Evolutionary conservation across 768 basidiomycete species (phyloP), one percentile per base, ranked within the genome.

Genomic region (Cyathus striatus): DNA sequence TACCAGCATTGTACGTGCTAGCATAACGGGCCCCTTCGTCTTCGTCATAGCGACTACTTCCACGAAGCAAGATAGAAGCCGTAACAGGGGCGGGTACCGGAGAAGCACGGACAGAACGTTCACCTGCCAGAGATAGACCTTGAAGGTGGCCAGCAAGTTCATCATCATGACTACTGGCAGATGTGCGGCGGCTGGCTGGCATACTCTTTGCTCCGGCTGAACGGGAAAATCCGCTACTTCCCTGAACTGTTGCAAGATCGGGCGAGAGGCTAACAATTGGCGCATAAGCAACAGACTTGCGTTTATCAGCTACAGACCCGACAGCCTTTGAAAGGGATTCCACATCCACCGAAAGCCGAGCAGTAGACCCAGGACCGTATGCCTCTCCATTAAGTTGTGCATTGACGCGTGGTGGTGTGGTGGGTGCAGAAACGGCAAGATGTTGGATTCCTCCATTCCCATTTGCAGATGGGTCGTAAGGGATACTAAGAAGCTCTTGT

Each of bases 101-200:
- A 23, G 83, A 81, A 24, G 72, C 70, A 46, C 73, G 65, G 23
- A 55, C 69, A 0, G 79, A 75, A 34, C 75, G 68, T 46, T 90
- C 87, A 9, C 79, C 82, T 12, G 72, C 72, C 45, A 91, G 64
- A 10, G 78, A 80, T 47, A 91, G 66, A 21, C 79, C 82, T 51
- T 90, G 82, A 43, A 90, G 69, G 52, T 89, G 86, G 39, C 75
- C 72, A 13, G 83, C 83, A 50, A 91, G 66, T 45, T 91, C 87
- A 46, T 90, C 89, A 49, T 91, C 90, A 45, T 87, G 84, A 51
- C 81, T 83, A 56, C 90, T 92, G 14, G 90, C 86, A 3, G 90
- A 93, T 9, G 86, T 90, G 45, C 90, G 83, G 47, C 90, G 81
- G 54, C 90, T 91, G 12, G 90, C 88, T 27, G 90, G 90, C 90